These are phyloP conservation scores for Fusarium dlaminii DNA, from an alignment of 2,329 filamentous ascomycete species.

Conservation along the genomic window DNA sequence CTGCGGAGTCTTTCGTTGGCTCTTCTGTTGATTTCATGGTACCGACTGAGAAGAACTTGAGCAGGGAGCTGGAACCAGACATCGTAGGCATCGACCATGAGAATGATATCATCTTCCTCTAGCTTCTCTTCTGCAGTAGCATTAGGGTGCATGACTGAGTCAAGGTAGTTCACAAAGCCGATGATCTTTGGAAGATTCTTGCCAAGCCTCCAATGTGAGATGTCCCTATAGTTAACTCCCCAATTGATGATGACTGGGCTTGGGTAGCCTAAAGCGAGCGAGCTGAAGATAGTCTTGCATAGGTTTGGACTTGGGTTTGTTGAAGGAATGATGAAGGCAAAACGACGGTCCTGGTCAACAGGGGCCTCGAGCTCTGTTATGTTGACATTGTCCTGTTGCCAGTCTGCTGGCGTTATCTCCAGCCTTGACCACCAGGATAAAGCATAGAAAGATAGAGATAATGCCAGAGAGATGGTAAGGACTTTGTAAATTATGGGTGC, in stretches of 20 bases:
- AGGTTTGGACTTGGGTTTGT: neutral
- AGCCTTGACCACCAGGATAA: neutral
- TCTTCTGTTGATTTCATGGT: constrained; percentile 7
- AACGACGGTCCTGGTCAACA: neutral
- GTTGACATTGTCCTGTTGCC: neutral
- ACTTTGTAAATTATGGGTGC: neutral
- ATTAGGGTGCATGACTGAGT: constrained; percentile 1
- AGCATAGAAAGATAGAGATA: neutral
- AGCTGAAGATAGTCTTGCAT: neutral
- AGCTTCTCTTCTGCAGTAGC: neutral
- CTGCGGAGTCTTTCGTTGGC: constrained; percentile 1
- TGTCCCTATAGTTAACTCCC: neutral
- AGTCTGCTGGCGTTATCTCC: neutral
- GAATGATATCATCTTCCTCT: neutral
- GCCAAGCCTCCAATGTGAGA: neutral
- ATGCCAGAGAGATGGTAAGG: neutral
- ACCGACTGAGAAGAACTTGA: constrained; percentile 7
- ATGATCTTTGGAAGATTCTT: neutral
- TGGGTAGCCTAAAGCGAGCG: neutral
- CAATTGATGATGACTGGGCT: constrained; percentile 4
- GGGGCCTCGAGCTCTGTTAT: neutral
- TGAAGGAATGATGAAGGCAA: neutral
- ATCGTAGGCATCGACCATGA: neutral
- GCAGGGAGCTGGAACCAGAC: constrained; percentile 12
- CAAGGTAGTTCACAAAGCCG: neutral